These are phyloP conservation scores for Hevea brasiliensis DNA, from an alignment of 345 rosid species.

Conservation along the genomic window DNA sequence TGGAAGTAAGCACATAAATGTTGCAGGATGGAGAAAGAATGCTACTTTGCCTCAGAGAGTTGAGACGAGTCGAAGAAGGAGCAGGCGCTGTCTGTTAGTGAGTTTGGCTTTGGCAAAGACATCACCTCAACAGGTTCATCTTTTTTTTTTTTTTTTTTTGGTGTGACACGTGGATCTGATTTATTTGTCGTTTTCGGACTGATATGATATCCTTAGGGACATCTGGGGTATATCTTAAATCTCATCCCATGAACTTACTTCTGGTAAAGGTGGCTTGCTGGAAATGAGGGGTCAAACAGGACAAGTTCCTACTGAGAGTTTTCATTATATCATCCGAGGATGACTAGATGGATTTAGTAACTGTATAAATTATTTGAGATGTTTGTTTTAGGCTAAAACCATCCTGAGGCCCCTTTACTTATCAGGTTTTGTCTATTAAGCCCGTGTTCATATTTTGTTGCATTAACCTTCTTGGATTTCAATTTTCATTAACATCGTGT, in stretches of 20 bases:
- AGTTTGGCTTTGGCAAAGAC: slow-evolving; percentile 93
- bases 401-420: too few relatives aligned
- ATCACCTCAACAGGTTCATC: slow-evolving; percentile 72
- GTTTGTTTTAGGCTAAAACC: neutral
- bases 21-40: slow-evolving; percentile 86
- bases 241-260: neutral
- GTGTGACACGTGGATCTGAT: neutral
- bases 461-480: too few relatives aligned
- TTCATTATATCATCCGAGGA: neutral
- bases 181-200: slow-evolving; percentile 2
- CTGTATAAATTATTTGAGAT: neutral
- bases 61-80: slow-evolving; percentile 91
- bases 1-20: slow-evolving; percentile 98
- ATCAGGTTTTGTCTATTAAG: too few relatives aligned
- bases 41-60: slow-evolving; percentile 76
- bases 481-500: too few relatives aligned
- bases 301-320: neutral
- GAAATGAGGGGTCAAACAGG: neutral
- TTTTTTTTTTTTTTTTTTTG: slow-evolving; percentile 12
- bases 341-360: neutral
- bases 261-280: slow-evolving; percentile 9
- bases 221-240: slow-evolving; percentile 1
- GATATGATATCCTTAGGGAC: slow-evolving; percentile 4
- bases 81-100: slow-evolving; percentile 86
- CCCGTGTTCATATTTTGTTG: too few relatives aligned